Evolutionary conservation across 345 rosid species (phyloP), one percentile per base, ranked within the genome.

Genomic region (Anacardium occidentale): DNA sequence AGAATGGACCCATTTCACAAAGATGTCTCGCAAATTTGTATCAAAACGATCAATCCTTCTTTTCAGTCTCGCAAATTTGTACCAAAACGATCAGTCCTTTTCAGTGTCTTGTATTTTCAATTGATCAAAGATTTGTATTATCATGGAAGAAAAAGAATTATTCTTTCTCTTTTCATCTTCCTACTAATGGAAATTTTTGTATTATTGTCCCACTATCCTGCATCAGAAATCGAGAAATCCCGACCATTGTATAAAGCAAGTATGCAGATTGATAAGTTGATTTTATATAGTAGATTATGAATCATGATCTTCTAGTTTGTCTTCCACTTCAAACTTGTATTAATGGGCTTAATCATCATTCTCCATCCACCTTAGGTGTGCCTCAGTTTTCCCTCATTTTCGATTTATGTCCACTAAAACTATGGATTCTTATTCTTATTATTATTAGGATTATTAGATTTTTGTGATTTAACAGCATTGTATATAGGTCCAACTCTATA

Each of bases 91-190:
- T 65, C 77, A 64, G 54, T 50, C 73, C 71, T 64, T 85, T 80
- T 74, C 76, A 80, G 76, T 68, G 83, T 75, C 80, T 74, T 73
- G 73, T 71, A 61, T 65, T 82, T 74, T 78, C 75, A 76, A 22
- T 64, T 65, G 52, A 66, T 59, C 66, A 34, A 55, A 42, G 10
- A 58, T 58, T 70, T 47, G 47, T 25, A 12, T 37, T 12, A 45
- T 68, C 50, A 13, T 22, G 32, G 7, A 12, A 60, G 9, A 47
- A 7, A 10, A n/a, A 18, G 5, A 51, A 29, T 52, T 7, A 4
- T 56, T 9, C 45, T 42, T 21, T 18, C 9, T 62, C 25, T 62
- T 20, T 69, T 44, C 14, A 29, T 34, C 59, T 61, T 59, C 26
- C 66, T 60, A 29, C 20, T 48, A 47, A 26, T 48, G 66, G 59